Evolutionary conservation across 2,329 filamentous ascomycete species (phyloP), one percentile per base, ranked within the genome.

Genomic region (Hysterium pulicare): DNA sequence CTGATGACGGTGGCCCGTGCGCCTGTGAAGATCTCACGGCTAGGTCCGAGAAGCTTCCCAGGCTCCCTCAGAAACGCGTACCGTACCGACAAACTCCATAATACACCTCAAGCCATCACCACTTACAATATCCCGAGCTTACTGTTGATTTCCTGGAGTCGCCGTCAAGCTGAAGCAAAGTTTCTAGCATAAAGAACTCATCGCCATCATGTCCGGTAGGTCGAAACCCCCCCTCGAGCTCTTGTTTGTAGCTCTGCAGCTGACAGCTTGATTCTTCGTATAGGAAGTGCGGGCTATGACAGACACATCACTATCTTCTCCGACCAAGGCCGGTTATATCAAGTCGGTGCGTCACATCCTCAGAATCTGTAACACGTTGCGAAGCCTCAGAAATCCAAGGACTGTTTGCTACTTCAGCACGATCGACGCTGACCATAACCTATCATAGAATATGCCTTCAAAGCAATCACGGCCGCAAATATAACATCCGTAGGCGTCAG

Each of bases 231-330:
- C 44, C 28, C 44, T 58, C n/a, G 9, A 46, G 39, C 45, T 46
- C 45, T n/a, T 41, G 45, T 45, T 43, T 44, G n/a, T 16, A 34
- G 32, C 32, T 34, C 32, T 17, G n/a, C 32, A 34, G 17, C 47
- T 55, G 47, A 53, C 49, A 49, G 49, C 31, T 36, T 16, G 10
- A 11, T 23, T 15, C 23, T 44, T 42, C 50, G 24, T 13, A 60
- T 61, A 89, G 85, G 84, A 71, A 86, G 83, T 73, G 85, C 87
- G 72, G 90, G 89, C 66, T 97, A 94, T 75, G 93, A 98, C 74
- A 83, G 93, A 78, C 93, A 98, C 74, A 98, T 98, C 65, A 98
- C 93, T 68, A 97, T 98, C 79, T 98, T 98, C 77, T 96, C 93
- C 49, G 93, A 98, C 71, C 90, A 96, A 75, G 93, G 93, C 65